Evolutionary conservation across 2,329 filamentous ascomycete species (phyloP), one percentile per base, ranked within the genome.

Genomic region (Clathrospora elynae): DNA sequence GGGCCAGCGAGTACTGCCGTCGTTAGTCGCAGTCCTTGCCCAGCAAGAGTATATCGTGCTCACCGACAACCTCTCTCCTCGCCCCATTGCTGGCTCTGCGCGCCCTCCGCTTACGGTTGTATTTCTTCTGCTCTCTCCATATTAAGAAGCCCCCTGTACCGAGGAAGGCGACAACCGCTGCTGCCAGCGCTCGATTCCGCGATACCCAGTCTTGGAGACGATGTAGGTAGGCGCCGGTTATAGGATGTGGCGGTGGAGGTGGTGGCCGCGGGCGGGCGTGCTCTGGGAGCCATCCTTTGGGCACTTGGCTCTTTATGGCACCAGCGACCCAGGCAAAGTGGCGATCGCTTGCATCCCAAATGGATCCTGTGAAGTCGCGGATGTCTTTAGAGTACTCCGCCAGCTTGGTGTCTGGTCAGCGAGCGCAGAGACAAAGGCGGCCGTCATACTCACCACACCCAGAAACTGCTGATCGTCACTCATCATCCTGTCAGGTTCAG

Each of bases 1-100:
- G 89, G 90, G n/a, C 92, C 92, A 14, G 90, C 90, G 50, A 97
- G 81, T 18, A 97, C 87, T 66, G 84, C 75, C 13, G 24, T 23
- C 25, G 46, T 61, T 34, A 57, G 47, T 30, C 31, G 31, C 5
- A n/a, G 35, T 12, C 20, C 14, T 5, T 32, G 24, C 11, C 4
- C 18, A 16, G 11, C 13, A 26, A 16, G 30, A 23, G 17, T 28
- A 11, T 17, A 4, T 16, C 18, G 24, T 24, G 14, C 54, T 30
- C 49, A 79, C 76, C 76, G 24, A 86, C 78, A 39, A 97, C 92
- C 70, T 99, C 93, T 52, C 86, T 84, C 38, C 93, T 81, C 3
- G 88, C 89, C 16, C 93, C 93, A 72, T 90, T 95, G 35, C 80
- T 79, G 3, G 90, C 88, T 41, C 87, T 83, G 71, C 80, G 85